These are phyloP conservation scores for Colletotrichum magnum DNA, from an alignment of 2,329 filamentous ascomycete species.

Conservation along the genomic window DNA sequence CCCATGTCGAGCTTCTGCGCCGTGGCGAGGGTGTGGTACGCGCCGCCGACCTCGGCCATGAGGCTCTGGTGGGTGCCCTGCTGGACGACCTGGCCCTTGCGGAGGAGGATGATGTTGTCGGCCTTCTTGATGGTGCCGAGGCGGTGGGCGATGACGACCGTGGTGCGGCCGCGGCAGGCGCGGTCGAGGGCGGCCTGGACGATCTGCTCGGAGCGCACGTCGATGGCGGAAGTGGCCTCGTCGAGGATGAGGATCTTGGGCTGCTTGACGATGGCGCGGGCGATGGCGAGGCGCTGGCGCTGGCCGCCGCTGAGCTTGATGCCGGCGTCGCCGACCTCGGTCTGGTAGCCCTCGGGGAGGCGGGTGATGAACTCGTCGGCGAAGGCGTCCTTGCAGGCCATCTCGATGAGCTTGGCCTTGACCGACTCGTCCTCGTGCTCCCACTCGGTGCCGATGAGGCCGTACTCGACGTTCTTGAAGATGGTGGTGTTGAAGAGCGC, in stretches of 20 bases:
- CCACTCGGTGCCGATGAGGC: slow-evolving; percentile 55
- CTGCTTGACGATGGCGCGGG: slow-evolving; percentile 69
- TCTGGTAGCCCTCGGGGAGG: slow-evolving; percentile 70
- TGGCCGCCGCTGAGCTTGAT: slow-evolving; percentile 78
- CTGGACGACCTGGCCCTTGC: slow-evolving; percentile 67
- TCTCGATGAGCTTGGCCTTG: slow-evolving; percentile 57
- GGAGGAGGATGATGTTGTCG: slow-evolving; percentile 71
- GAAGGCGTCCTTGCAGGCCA: slow-evolving; percentile 66
- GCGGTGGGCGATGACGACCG: slow-evolving; percentile 71
- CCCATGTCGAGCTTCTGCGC: slow-evolving; percentile 45
- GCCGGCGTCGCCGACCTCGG: slow-evolving; percentile 75
- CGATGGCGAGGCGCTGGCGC: slow-evolving; percentile 71
- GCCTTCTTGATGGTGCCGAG: slow-evolving; percentile 67
- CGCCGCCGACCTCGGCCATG: slow-evolving; percentile 53
- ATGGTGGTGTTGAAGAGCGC: slow-evolving; percentile 69
- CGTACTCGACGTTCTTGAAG: slow-evolving; percentile 63
- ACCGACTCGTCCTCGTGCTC: slow-evolving; percentile 54
- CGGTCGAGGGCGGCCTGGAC: slow-evolving; percentile 64
- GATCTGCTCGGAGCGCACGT: slow-evolving; percentile 68
- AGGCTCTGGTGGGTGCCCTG: slow-evolving; percentile 70
- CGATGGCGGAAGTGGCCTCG: slow-evolving; percentile 73
- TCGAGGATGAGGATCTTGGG: slow-evolving; percentile 72
- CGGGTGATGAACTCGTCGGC: slow-evolving; percentile 67
- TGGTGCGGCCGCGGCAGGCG: slow-evolving; percentile 67
- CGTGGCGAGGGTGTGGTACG: slow-evolving; percentile 62